Evolutionary conservation across 2,329 filamentous ascomycete genomes (phyloP).

Genomic region (Aspergillus ibericus): DNA sequence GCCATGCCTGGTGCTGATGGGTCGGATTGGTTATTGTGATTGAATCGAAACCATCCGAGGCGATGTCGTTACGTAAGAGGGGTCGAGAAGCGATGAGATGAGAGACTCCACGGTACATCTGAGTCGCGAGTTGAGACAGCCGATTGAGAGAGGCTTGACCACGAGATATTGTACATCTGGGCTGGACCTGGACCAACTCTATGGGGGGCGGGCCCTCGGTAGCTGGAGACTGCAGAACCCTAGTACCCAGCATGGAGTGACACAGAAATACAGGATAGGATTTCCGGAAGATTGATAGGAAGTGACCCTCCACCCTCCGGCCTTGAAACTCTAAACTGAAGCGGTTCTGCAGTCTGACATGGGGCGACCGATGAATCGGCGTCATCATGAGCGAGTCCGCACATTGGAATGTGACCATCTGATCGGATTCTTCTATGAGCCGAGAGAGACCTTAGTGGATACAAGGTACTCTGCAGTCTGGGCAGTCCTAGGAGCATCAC

Average conservation of each 20-base stretch:
- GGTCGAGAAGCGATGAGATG: neutral
- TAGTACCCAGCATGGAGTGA: neutral
- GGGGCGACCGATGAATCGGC: neutral
- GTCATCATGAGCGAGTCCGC: neutral
- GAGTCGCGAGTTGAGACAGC: neutral
- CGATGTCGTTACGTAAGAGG: slow-evolving; percentile 1
- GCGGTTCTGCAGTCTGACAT: neutral
- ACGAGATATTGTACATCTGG: neutral
- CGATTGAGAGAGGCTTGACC: neutral
- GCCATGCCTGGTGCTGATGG: neutral
- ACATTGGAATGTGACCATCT: neutral
- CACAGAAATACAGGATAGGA: neutral
- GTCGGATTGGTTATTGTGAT: neutral
- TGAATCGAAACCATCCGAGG: neutral
- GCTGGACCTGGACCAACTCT: neutral
- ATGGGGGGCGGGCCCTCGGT: neutral
- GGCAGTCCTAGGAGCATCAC: too few species aligned
- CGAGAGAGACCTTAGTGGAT: neutral
- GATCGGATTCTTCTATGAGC: too few species aligned
- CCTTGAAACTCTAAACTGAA: neutral
- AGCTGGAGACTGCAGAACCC: slow-evolving; percentile 3
- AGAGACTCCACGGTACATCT: neutral
- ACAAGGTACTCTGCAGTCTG: neutral
- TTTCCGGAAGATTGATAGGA: slow-evolving; percentile 1
- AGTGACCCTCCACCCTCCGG: neutral